phyloP scores from a whole-genome alignment of 2,329 filamentous ascomycete species.

The Myriosclerotinia scirpicola region DNA sequence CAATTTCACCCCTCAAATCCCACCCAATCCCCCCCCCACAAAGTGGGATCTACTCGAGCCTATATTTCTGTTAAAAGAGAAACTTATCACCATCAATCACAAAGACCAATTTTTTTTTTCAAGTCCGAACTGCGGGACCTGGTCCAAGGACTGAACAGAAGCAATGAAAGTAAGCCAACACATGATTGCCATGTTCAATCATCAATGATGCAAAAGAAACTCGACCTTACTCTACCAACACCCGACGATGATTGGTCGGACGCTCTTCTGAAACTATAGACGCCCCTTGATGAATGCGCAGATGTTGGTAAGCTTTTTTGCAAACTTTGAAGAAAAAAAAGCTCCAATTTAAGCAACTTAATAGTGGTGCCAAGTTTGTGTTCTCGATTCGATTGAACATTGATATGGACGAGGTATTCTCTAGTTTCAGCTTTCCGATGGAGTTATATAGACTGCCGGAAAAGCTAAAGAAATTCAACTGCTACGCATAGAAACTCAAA shows the following conservation, averaged over 20 bases:
- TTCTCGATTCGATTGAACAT: slow-evolving; percentile 3
- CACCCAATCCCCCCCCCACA: no score
- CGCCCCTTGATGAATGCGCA: slow-evolving; percentile 7
- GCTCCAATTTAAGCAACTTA: background rate
- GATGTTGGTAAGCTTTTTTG: background rate
- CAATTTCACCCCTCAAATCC: no score
- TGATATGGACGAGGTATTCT: background rate
- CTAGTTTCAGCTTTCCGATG: background rate
- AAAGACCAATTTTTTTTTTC: background rate
- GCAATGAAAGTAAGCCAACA: background rate
- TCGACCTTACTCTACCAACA: background rate
- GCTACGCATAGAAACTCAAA: background rate
- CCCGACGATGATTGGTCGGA: background rate
- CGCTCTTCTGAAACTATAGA: slow-evolving; percentile 1
- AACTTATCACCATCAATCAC: background rate
- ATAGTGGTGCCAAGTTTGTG: background rate
- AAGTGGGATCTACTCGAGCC: background rate
- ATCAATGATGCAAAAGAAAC: background rate
- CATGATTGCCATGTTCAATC: background rate
- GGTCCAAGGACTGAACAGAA: background rate
- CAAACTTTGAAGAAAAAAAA: background rate
- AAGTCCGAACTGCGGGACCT: background rate
- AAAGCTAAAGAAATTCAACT: slow-evolving; percentile 4
- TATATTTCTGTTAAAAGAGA: background rate
- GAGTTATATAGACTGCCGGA: background rate